Evolutionary conservation across 805 yeast species (phyloP).

Genomic region (Saccharomycopsis selenospora): DNA sequence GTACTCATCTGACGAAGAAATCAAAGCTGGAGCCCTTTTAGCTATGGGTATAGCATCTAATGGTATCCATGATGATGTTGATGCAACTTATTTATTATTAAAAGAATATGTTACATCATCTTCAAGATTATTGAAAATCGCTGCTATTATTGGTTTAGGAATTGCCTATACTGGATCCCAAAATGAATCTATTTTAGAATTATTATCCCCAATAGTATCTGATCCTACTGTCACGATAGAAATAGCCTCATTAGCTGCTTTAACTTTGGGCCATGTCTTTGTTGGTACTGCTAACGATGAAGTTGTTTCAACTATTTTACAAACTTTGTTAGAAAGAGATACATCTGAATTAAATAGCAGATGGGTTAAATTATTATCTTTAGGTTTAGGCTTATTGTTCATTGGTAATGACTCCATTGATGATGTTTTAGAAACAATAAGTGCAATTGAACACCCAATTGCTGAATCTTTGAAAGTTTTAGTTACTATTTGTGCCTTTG

Average conservation of each 20-base stretch:
- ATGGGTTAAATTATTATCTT: slow-evolving; percentile 84
- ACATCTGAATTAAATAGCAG: slow-evolving; percentile 69
- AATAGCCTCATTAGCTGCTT: slow-evolving; percentile 76
- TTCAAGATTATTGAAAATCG: slow-evolving; percentile 56
- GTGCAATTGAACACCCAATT: slow-evolving; percentile 93
- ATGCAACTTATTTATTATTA: slow-evolving; percentile 79
- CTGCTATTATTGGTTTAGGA: slow-evolving; percentile 88
- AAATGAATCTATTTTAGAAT: slow-evolving; percentile 71
- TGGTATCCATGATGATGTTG: slow-evolving; percentile 93
- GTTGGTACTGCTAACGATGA: slow-evolving; percentile 97
- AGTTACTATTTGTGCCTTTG: slow-evolving; percentile 88
- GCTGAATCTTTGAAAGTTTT: slow-evolving; percentile 82
- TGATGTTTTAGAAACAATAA: slow-evolving; percentile 88
- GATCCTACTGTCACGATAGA: slow-evolving; percentile 72
- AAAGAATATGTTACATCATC: slow-evolving; percentile 73
- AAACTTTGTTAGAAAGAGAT: slow-evolving; percentile 82
- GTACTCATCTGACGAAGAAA: slow-evolving; percentile 76
- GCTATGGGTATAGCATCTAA: slow-evolving; percentile 92
- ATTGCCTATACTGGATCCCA: slow-evolving; percentile 93
- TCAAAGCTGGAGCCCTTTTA: slow-evolving; percentile 92
- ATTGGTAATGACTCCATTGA: slow-evolving; percentile 94
- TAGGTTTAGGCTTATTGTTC: slow-evolving; percentile 85
- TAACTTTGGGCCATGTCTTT: slow-evolving; percentile 88
- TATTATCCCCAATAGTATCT: slow-evolving; percentile 74
- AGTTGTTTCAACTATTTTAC: slow-evolving; percentile 84